These are phyloP conservation scores for Kodamaea hsintzibuensis DNA, from an alignment of 805 yeast genomes.

Conservation along the genomic window DNA sequence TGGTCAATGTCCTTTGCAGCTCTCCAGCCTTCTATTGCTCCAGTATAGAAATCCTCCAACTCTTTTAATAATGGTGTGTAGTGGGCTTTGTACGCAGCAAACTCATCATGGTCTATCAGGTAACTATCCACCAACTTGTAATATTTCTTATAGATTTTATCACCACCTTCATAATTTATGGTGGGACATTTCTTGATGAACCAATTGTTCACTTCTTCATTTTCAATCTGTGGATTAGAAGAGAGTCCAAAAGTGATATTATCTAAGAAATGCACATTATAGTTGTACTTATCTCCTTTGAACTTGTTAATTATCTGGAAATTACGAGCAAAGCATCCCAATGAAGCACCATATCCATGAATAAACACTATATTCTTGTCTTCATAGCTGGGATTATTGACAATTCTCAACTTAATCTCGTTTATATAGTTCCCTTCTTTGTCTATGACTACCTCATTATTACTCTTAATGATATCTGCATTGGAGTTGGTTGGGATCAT, in stretches of 20 bases:
- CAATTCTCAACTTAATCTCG: slow-evolving; percentile 34
- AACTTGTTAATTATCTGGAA: slow-evolving; percentile 41
- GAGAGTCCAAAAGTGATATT: slow-evolving; percentile 53
- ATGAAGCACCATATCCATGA: slow-evolving; percentile 59
- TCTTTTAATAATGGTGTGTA: slow-evolving; percentile 41
- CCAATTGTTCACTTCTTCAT: slow-evolving; percentile 20
- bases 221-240: slow-evolving; percentile 40
- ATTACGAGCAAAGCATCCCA: slow-evolving; percentile 58
- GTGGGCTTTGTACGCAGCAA: slow-evolving; percentile 30
- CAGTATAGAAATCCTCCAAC: slow-evolving; percentile 57
- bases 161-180: slow-evolving; percentile 19
- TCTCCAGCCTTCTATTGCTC: slow-evolving; percentile 69
- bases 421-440: slow-evolving; percentile 30
- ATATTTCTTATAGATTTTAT: slow-evolving; percentile 36
- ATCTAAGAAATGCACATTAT: slow-evolving; percentile 52
- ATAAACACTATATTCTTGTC: slow-evolving; percentile 49
- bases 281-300: slow-evolving; percentile 32
- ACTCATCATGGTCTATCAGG: slow-evolving; percentile 26
- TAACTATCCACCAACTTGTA: slow-evolving; percentile 41
- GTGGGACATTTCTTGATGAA: slow-evolving; percentile 20
- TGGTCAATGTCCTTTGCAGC: slow-evolving; percentile 44
- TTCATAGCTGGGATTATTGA: slow-evolving; percentile 20
- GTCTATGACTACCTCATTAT: slow-evolving; percentile 23
- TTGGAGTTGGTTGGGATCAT: slow-evolving; percentile 31
- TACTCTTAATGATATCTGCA: slow-evolving; percentile 18